Evolutionary conservation across 441 rosid species (phyloP).

Genomic region (Gossypium armourianum): DNA sequence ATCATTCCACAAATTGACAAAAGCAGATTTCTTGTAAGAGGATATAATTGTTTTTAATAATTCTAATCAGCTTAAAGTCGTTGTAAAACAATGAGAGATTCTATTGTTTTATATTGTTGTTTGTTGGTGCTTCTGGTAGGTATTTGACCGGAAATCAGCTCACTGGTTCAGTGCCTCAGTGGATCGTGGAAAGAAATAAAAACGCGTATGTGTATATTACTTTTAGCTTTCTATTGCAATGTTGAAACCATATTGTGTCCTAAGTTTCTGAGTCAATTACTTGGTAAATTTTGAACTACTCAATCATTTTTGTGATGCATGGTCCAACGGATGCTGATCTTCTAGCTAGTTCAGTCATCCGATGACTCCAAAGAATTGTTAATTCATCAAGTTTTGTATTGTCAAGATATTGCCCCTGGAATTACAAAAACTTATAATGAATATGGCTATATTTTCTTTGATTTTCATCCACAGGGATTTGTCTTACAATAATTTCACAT

Average conservation of each 20-base stretch:
- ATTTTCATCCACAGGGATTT: constrained; percentile 51
- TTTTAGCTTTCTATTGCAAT: neutral
- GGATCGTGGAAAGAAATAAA: constrained; percentile 49
- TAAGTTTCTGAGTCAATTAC: neutral
- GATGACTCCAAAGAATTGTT: neutral
- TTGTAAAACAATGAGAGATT: constrained; percentile 6
- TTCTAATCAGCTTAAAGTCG: neutral
- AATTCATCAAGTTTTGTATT: neutral
- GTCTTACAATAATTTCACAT: constrained; percentile 63
- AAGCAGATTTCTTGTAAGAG: constrained; percentile 67
- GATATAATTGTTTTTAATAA: neutral
- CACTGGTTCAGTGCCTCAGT: constrained; percentile 51
- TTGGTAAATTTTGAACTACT: neutral
- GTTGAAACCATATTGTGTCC: neutral
- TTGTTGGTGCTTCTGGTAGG: constrained; percentile 28
- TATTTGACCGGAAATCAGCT: constrained; percentile 68
- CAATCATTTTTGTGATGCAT: neutral
- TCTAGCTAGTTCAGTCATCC: neutral
- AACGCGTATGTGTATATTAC: constrained; percentile 38
- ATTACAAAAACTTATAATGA: neutral
- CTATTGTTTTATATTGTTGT: neutral
- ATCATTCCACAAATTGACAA: constrained; percentile 35
- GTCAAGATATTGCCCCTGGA: neutral
- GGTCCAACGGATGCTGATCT: neutral
- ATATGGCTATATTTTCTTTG: constrained; percentile 1